Conservation (phyloP, 352 stramenopile species). For the Globisporangium takayamanum region DNA sequence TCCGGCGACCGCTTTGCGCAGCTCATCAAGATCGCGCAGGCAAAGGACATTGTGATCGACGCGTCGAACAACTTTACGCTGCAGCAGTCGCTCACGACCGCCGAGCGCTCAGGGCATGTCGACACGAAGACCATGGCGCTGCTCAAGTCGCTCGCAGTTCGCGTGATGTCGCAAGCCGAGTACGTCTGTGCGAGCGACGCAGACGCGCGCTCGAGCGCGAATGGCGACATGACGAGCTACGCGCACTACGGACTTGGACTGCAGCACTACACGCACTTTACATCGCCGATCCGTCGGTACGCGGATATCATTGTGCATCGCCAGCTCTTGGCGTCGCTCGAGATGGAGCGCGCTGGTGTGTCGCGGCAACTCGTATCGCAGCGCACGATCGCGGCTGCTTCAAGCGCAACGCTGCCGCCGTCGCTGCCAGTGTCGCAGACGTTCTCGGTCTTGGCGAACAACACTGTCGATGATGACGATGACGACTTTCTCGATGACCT, state of each 20-base stretch:
- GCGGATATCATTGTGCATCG: constrained; percentile 90
- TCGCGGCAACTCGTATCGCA: not conserved
- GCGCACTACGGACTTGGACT: constrained; percentile 86
- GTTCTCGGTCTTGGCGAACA: constrained; percentile 39
- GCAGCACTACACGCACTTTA: constrained; percentile 91
- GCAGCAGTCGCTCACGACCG: constrained; percentile 60
- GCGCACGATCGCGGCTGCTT: not conserved
- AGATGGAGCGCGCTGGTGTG: not conserved
- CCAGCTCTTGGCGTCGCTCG: constrained; percentile 68
- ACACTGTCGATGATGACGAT: constrained; percentile 21
- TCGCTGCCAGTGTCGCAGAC: constrained; percentile 38
- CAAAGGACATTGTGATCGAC: constrained; percentile 68
- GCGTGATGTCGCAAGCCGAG: constrained; percentile 93
- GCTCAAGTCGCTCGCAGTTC: constrained; percentile 90
- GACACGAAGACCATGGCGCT: constrained; percentile 82
- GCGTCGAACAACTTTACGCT: constrained; percentile 78
- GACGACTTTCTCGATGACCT: constrained; percentile 64
- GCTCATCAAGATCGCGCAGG: constrained; percentile 64
- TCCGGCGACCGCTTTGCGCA: constrained; percentile 69
- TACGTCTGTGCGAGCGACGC: constrained; percentile 85
- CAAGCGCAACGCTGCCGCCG: constrained; percentile 3
- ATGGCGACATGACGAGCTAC: constrained; percentile 53
- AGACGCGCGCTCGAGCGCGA: constrained; percentile 27
- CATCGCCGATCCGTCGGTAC: constrained; percentile 88
- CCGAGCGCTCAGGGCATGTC: constrained; percentile 50